Conservation (phyloP, 2,329 filamentous ascomycete species). For the Dactylonectria macrodidyma region DNA sequence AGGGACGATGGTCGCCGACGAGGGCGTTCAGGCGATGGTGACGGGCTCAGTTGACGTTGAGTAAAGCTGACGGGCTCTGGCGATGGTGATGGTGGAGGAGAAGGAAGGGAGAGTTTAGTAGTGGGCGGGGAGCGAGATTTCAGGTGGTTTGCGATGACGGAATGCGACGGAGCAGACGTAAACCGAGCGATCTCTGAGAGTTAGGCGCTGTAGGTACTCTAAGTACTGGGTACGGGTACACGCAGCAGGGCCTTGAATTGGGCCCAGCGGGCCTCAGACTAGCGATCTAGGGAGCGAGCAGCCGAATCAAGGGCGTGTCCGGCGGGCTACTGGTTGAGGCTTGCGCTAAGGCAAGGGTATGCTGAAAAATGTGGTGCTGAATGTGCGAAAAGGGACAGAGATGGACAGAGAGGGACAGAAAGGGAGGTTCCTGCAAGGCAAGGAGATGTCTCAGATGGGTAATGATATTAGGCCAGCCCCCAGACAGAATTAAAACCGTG, state of each 20-base stretch:
- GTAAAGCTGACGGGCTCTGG: constrained; percentile 10
- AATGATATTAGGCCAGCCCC: not conserved
- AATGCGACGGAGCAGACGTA: constrained; percentile 36
- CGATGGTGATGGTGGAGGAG: constrained; percentile 23
- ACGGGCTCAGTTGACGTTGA: constrained; percentile 5
- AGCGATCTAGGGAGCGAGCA: not conserved
- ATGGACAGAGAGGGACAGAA: not conserved
- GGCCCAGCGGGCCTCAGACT: constrained; percentile 6
- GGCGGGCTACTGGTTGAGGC: constrained; percentile 9
- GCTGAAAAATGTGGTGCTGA: constrained; percentile 10
- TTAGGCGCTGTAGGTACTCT: not conserved
- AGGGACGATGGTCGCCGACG: constrained; percentile 27
- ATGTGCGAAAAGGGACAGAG: not conserved
- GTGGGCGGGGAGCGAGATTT: constrained; percentile 40
- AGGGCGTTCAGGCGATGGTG: constrained; percentile 23
- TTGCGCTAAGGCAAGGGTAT: constrained; percentile 16
- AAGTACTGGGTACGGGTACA: not conserved
- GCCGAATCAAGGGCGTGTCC: constrained; percentile 7
- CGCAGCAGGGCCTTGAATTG: not conserved
- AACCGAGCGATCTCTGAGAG: constrained; percentile 28
- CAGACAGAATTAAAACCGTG: not conserved
- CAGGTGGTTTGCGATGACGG: constrained; percentile 43
- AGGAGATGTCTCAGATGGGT: constrained; percentile 6
- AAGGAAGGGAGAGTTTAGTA: constrained; percentile 22
- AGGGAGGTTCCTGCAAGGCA: not conserved